phyloP scores from a whole-genome alignment of 495 filamentous ascomycete species.

The Aspergillus haitiensis region DNA sequence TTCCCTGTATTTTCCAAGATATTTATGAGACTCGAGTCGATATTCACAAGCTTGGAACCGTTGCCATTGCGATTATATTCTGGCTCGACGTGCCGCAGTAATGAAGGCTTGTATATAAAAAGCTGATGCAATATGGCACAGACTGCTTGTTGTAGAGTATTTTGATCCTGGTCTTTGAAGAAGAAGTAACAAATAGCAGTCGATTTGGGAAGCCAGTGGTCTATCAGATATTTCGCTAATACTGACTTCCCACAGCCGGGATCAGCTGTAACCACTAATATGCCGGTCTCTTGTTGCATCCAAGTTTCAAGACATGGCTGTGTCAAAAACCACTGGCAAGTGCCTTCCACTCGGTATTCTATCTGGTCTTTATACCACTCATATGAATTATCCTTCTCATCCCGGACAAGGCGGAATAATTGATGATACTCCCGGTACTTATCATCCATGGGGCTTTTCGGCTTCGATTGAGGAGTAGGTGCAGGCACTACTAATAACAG shows the following conservation, averaged over 20 bases:
- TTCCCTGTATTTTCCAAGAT: too few species aligned
- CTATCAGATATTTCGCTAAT: constrained; percentile 35
- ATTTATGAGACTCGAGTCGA: constrained; percentile 25
- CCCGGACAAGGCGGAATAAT: not conserved
- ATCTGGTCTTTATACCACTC: too few species aligned
- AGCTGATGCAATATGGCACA: constrained; percentile 46
- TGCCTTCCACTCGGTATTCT: not conserved
- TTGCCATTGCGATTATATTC: constrained; percentile 22
- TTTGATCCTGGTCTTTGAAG: constrained; percentile 42
- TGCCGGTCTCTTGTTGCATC: constrained; percentile 30
- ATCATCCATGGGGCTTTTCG: not conserved
- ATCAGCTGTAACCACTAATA: constrained; percentile 49
- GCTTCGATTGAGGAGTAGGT: not conserved
- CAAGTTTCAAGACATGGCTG: not conserved
- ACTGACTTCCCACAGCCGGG: constrained; percentile 51
- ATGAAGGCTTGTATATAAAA: constrained; percentile 28
- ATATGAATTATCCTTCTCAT: too few species aligned
- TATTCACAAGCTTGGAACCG: constrained; percentile 25
- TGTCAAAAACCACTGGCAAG: not conserved
- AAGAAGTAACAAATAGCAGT: constrained; percentile 45
- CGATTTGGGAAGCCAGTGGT: constrained; percentile 22
- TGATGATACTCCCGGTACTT: not conserved
- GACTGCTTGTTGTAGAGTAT: constrained; percentile 31
- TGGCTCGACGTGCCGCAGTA: constrained; percentile 29
- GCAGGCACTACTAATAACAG: constrained; percentile 22